phyloP scores from a whole-genome alignment of 2,329 filamentous ascomycete species.

The Fusarium sp. region DNA sequence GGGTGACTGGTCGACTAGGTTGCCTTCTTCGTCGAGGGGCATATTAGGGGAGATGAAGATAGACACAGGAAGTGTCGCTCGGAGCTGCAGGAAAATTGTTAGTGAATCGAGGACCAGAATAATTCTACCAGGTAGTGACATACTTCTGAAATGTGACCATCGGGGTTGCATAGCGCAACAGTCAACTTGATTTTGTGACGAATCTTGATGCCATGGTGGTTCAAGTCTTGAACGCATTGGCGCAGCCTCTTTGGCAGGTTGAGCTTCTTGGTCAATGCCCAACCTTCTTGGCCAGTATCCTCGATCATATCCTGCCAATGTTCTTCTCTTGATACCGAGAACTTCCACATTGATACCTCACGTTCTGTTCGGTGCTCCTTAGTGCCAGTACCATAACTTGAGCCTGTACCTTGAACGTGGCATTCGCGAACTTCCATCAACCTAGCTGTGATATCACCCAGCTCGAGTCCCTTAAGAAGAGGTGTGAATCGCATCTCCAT shows the following conservation, averaged over 20 bases:
- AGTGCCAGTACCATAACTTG: constrained; percentile 61
- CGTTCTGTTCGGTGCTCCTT: constrained; percentile 74
- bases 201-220: constrained; percentile 89
- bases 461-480: constrained; percentile 85
- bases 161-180: constrained; percentile 91
- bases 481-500: constrained; percentile 90
- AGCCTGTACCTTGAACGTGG: constrained; percentile 61
- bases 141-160: constrained; percentile 93
- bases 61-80: constrained; percentile 89
- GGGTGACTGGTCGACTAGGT: constrained; percentile 74
- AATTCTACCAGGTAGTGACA: constrained; percentile 36
- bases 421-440: constrained; percentile 84
- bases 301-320: constrained; percentile 79
- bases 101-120: background rate
- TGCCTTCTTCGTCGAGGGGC: constrained; percentile 87
- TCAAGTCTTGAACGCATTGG: constrained; percentile 89
- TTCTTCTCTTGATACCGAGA: constrained; percentile 67
- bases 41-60: constrained; percentile 97
- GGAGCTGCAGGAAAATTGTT: constrained; percentile 66
- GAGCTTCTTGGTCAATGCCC: constrained; percentile 70
- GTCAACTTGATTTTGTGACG: constrained; percentile 93
- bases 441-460: constrained; percentile 85
- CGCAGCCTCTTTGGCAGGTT: constrained; percentile 85
- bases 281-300: constrained; percentile 76
- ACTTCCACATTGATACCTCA: constrained; percentile 71